These are phyloP conservation scores for Telfairia occidentalis DNA, from an alignment of 331 rosid genomes.

Conservation along the genomic window DNA sequence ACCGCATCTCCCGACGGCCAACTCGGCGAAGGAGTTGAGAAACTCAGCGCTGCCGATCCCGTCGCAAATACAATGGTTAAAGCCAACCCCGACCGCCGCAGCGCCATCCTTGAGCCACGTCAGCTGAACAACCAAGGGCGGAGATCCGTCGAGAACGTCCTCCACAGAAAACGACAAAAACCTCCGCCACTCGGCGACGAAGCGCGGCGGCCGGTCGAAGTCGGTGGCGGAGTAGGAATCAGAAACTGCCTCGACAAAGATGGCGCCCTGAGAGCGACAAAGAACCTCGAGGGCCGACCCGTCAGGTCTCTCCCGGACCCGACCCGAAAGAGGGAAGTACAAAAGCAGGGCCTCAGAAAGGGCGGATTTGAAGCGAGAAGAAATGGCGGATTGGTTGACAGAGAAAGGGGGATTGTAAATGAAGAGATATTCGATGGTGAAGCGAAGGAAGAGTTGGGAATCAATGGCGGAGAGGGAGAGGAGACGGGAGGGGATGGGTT, in stretches of 20 bases:
- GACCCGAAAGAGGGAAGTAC: conserved; percentile 58
- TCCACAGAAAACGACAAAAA: conserved; percentile 45
- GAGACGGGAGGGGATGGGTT: conserved; percentile 40
- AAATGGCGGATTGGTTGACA: conserved; percentile 18
- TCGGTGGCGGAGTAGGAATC: conserved; percentile 26
- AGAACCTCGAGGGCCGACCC: conserved; percentile 45
- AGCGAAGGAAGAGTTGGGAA: conserved; percentile 84
- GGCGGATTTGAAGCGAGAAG: conserved; percentile 40
- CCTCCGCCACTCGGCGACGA: conserved; percentile 48
- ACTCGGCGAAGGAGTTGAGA: conserved; percentile 44
- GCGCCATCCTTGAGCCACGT: conserved; percentile 73
- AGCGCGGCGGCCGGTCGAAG: conserved; percentile 44
- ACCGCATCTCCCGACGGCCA: conserved; percentile 28
- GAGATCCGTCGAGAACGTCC: conserved; percentile 66
- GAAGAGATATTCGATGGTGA: conserved; percentile 66
- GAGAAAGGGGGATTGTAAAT: conserved; percentile 30
- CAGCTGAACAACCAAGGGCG: conserved; percentile 64
- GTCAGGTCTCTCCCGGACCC: conserved; percentile 32
- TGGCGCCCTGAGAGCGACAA: conserved; percentile 62
- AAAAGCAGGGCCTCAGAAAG: conserved; percentile 51
- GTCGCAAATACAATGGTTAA: conserved; percentile 67
- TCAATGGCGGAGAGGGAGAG: conserved; percentile 64
- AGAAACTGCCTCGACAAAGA: conserved; percentile 58
- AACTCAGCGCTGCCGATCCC: conserved; percentile 76
- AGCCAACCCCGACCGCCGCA: conserved; percentile 57